Base-by-base conservation (phyloP, 345 rosid species). In the Bruguiera gymnorhiza region DNA sequence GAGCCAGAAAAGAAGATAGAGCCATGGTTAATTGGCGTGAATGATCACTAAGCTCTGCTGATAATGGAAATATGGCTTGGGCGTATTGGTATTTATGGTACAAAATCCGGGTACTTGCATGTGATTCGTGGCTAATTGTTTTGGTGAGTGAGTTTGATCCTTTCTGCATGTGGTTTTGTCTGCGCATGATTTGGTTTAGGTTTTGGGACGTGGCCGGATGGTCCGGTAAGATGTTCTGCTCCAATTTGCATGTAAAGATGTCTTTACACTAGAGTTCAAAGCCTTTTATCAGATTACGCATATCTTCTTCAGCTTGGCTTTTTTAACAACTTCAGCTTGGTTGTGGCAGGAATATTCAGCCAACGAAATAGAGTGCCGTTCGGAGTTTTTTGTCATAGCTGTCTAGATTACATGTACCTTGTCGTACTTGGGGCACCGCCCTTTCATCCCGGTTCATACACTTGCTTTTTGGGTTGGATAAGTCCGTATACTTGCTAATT, bases 1-100 rank as follows among this genome's bases (percentile, higher is more conserved):
- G 55, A 60, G 60, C 20, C 4, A 73, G 67, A 10, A 73, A 36
- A 60, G 76, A 21, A 54, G 56, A 61, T 43, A 23, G 18, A 36
- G 66, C 76, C 76, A 73, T 73, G 34, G 48, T 27, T 13, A 34
- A 6, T 7, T 31, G 5, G 32, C 32, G 5, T 31, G 32, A 31
- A 31, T 31, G 32, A 31, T 31, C 32, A 31, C 9, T 7, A 20
- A 10, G 37, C 11, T 15, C 5, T 15, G 8, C n/a, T 34, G 15
- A 48, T 4, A 26, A 19, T 29, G 65, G n/a, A 29, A 29, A 29
- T 30, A 37, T 10, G 43, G 43, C 53, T 48, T 48, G 53, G 37
- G 18, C 7, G 26, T 16, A 20, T 30, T 13, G 65, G 50, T 20
- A 62, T 62, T 62, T 62, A 62, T 62, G 34, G 62, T 16, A 5